phyloP scores from a whole-genome alignment of 1,284 basidiomycete genomes.

The Marasmius sp. region DNA sequence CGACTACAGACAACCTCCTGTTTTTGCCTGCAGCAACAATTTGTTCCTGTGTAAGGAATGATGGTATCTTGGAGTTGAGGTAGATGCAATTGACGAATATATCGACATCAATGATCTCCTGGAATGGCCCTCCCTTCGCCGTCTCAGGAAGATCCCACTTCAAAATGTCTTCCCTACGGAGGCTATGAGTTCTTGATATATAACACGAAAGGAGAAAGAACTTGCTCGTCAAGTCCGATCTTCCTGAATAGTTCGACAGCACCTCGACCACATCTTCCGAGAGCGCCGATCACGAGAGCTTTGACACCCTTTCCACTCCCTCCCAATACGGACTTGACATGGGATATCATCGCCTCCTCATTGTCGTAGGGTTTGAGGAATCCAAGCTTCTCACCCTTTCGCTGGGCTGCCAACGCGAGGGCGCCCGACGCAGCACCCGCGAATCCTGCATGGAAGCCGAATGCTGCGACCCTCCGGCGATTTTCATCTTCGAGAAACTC shows the following conservation, averaged over 20 bases:
- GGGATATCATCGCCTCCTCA: conserved; percentile 78
- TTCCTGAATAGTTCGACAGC: conserved; percentile 95
- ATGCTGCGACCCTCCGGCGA: conserved; percentile 95
- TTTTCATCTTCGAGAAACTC: conserved; percentile 91
- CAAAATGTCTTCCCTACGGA: conserved; percentile 83
- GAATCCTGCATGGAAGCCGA: conserved; percentile 98
- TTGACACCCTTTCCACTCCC: conserved; percentile 76
- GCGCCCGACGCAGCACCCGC: conserved; percentile 95
- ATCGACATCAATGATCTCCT: conserved; percentile 95
- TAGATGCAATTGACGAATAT: conserved; percentile 99
- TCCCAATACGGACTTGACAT: conserved; percentile 70
- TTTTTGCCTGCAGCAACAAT: conserved; percentile 71
- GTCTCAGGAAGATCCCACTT: conserved; percentile 99
- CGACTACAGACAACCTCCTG: conserved; percentile 81
- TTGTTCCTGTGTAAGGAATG: conserved; percentile 80
- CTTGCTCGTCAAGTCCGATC: conserved; percentile 88
- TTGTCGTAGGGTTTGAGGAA: conserved; percentile 79
- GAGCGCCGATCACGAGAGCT: conserved; percentile 94
- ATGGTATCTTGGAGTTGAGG: conserved; percentile 85
- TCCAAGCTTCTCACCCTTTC: conserved; percentile 63
- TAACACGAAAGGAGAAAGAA: conserved; percentile 18
- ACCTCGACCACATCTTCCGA: conserved; percentile 95
- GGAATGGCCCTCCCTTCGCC: conserved; percentile 95
- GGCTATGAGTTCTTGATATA: not conserved
- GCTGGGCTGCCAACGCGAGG: conserved; percentile 77